Conservation (phyloP, 163 green algal species). For the Scenedesmus sp. region DNA sequence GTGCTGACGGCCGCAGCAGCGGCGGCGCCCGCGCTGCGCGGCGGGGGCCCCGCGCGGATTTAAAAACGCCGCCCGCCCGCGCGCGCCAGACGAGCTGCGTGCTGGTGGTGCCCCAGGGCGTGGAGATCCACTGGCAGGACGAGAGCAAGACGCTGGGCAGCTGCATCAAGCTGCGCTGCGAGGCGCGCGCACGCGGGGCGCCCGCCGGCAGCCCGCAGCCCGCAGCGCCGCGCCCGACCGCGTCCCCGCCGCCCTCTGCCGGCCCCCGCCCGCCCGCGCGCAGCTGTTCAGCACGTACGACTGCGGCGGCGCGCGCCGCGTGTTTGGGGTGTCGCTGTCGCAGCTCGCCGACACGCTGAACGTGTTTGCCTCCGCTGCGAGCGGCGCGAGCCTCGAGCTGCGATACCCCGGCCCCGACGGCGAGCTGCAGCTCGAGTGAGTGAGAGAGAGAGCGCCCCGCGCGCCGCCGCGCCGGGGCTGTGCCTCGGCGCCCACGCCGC, state of each 20-base stretch:
- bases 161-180: constrained; percentile 55
- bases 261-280: not conserved
- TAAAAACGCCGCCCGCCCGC: not conserved
- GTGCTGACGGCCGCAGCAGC: not conserved
- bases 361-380: constrained; percentile 59
- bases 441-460: too few species aligned
- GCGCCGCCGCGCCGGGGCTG: too few species aligned
- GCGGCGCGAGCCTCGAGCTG: constrained; percentile 47
- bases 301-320: constrained; percentile 5
- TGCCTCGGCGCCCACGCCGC: too few species aligned
- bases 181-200: constrained; percentile 33
- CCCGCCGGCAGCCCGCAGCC: not conserved
- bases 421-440: constrained; percentile 73
- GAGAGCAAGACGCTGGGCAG: constrained; percentile 65
- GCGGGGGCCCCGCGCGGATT: not conserved
- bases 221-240: too few species aligned
- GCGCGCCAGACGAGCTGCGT: constrained; percentile 49
- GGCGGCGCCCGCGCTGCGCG: too few species aligned
- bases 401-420: constrained; percentile 69
- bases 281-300: constrained; percentile 62
- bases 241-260: too few species aligned
- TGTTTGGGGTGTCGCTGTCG: constrained; percentile 63
- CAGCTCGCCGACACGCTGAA: constrained; percentile 69
- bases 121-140: constrained; percentile 64
- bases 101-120: constrained; percentile 46